Evolutionary conservation across 805 yeast genomes (phyloP).

Genomic region (Wickerhamiella galacta): DNA sequence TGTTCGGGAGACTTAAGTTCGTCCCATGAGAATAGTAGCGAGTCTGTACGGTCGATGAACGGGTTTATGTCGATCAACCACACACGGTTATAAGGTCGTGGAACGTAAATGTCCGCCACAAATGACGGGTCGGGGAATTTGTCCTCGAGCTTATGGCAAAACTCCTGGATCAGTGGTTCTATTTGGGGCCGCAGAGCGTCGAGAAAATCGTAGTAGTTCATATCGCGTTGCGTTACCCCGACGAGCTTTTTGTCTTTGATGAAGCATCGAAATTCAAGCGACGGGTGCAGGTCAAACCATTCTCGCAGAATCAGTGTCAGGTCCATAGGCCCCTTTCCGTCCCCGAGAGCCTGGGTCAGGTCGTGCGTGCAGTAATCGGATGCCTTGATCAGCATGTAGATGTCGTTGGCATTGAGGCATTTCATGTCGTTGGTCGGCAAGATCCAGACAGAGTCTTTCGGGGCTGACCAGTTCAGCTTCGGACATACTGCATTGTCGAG

Average conservation of each 20-base stretch:
- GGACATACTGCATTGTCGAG: slow-evolving; percentile 55
- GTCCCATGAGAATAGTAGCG: slow-evolving; percentile 70
- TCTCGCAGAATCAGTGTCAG: slow-evolving; percentile 46
- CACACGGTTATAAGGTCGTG: slow-evolving; percentile 50
- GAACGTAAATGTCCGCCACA: slow-evolving; percentile 70
- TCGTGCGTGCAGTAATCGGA: slow-evolving; percentile 84
- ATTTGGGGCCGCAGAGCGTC: slow-evolving; percentile 34
- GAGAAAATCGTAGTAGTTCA: slow-evolving; percentile 64
- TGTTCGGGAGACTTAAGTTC: slow-evolving; percentile 32
- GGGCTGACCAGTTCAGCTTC: slow-evolving; percentile 93
- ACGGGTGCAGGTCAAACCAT: slow-evolving; percentile 76
- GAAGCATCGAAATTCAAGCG: slow-evolving; percentile 81
- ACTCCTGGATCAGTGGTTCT: slow-evolving; percentile 31
- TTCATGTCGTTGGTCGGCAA: slow-evolving; percentile 56
- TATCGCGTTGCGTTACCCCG: slow-evolving; percentile 73
- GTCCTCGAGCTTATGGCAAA: slow-evolving; percentile 27
- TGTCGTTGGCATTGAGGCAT: slow-evolving; percentile 55
- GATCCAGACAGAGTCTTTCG: slow-evolving; percentile 90
- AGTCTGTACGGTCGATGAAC: slow-evolving; percentile 59
- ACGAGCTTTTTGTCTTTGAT: slow-evolving; percentile 45
- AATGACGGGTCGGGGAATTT: slow-evolving; percentile 39
- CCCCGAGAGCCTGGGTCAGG: slow-evolving; percentile 51
- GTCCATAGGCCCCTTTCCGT: slow-evolving; percentile 13
- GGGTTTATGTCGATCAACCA: slow-evolving; percentile 79
- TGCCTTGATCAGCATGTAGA: slow-evolving; percentile 66